Evolutionary conservation across 768 basidiomycete species (phyloP).

Genomic region (Kwoniella shandongensis): DNA sequence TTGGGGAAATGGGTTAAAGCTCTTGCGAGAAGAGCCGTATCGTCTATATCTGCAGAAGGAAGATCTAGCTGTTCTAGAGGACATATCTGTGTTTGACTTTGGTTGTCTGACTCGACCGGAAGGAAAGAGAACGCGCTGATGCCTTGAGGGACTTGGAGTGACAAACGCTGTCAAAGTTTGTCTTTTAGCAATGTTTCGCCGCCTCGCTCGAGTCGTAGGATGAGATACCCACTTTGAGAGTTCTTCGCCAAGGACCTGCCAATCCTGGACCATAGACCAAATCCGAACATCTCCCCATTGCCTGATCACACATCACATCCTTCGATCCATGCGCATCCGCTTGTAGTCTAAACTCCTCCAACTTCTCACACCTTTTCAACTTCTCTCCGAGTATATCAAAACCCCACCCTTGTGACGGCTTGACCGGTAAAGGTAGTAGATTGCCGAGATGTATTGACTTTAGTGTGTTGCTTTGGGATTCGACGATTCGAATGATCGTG

Average conservation of each 20-base stretch:
- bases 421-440: constrained; percentile 3
- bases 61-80: constrained; percentile 34
- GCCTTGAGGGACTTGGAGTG: constrained; percentile 9
- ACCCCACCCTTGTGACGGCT: background rate
- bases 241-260: constrained; percentile 14
- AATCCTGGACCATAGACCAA: constrained; percentile 21
- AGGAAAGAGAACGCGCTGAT: constrained; percentile 6
- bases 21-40: constrained; percentile 8
- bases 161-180: constrained; percentile 8
- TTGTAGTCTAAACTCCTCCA: constrained; percentile 27
- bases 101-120: background rate
- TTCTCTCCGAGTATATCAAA: constrained; percentile 8
- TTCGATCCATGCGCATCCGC: constrained; percentile 12
- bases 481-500: constrained; percentile 20
- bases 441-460: constrained; percentile 25
- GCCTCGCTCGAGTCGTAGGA: too few relatives aligned
- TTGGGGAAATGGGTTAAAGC: constrained; percentile 13
- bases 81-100: background rate
- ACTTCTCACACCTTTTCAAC: constrained; percentile 12
- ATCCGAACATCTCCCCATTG: constrained; percentile 14
- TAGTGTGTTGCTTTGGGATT: constrained; percentile 18
- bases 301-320: constrained; percentile 20
- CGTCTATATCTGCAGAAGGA: constrained; percentile 15
- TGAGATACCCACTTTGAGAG: constrained; percentile 22
- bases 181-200: background rate